Base-by-base conservation (phyloP, 2,329 filamentous ascomycete species). In the Lecanicillium sp. region DNA sequence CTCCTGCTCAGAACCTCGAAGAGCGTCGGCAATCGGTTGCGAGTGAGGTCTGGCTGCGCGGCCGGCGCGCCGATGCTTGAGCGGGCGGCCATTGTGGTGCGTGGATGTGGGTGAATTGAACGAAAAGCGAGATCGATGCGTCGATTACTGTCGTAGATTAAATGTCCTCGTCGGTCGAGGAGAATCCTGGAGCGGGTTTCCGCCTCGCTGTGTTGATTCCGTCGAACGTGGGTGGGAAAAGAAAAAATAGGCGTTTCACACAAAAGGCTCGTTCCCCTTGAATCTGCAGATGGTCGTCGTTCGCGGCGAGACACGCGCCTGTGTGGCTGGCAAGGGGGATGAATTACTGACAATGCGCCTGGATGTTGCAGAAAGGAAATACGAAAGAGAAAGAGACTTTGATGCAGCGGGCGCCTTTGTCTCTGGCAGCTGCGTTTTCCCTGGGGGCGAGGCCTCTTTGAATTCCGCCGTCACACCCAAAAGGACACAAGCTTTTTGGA, bases 1-100 rank as follows among this genome's bases (percentile, higher is more conserved):
- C 90, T 84, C 56, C 94, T 83, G 64, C 89, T 95, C 52, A 98
- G 74, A 48, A 98, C 93, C 69, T 98, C 94, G 64, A 95, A 96
- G 44, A 98, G 80, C 1, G 90, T 96, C 39, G 93, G 93, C 51
- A 98, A 79, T 55, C 93, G 81, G 64, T 95, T 94, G 60, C 93
- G 84, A 56, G 70, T 68, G 54, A 79, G 63, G 56, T 84, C 81
- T 39, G 79, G 78, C 53, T 74, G 67, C 39, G 77, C 77, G 37
- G 79, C 79, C 42, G 76, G 72, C 48, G 70, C 69, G 48, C 63
- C 56, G 53, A 60, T 55, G 20, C 54, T 53, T 27, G 54, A 49
- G 30, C 48, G 45, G 45, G 53, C 54, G n/a, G 50, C 53, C 60
- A 63, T 62, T 30, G 26, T 44, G 33, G 35, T 35, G 15, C 17